phyloP scores from a whole-genome alignment of 495 filamentous ascomycete species.

The Neohortaea acidophila region DNA sequence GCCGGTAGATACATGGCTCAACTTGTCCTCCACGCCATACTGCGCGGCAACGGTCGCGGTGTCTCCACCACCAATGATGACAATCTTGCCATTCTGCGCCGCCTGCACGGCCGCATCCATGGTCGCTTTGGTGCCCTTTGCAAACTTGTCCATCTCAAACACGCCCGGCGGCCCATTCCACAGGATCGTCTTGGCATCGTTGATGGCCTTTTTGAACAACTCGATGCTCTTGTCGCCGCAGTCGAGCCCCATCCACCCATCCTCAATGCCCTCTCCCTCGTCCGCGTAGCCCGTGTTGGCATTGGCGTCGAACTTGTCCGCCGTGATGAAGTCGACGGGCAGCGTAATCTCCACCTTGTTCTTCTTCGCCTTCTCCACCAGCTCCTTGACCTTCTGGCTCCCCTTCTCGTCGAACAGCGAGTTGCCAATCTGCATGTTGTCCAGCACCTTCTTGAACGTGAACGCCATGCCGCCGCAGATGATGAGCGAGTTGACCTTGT shows the following conservation, averaged over 20 bases:
- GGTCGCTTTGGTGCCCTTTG: constrained; percentile 74
- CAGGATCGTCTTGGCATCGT: constrained; percentile 83
- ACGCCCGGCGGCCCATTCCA: constrained; percentile 96
- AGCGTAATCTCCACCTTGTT: constrained; percentile 88
- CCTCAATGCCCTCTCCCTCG: constrained; percentile 78
- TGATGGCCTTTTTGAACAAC: constrained; percentile 72
- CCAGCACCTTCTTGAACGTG: constrained; percentile 98
- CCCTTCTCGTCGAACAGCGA: constrained; percentile 90
- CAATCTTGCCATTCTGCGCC: constrained; percentile 66
- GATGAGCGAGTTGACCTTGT: constrained; percentile 91
- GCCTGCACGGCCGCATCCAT: constrained; percentile 74
- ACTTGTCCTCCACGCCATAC: constrained; percentile 86
- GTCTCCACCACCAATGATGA: constrained; percentile 97
- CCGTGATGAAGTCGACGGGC: constrained; percentile 88
- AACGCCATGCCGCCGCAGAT: constrained; percentile 98
- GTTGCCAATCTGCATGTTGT: constrained; percentile 79
- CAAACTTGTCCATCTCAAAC: constrained; percentile 92
- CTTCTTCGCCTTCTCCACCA: constrained; percentile 93
- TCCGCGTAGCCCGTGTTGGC: constrained; percentile 69
- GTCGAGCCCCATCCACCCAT: constrained; percentile 95
- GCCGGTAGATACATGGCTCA: constrained; percentile 95
- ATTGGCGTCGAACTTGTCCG: constrained; percentile 82
- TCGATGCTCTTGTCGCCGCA: constrained; percentile 76
- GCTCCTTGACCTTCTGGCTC: constrained; percentile 73
- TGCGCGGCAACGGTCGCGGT: constrained; percentile 97